Base-by-base conservation (phyloP, 257 asterid species). In the Eucommia ulmoides region DNA sequence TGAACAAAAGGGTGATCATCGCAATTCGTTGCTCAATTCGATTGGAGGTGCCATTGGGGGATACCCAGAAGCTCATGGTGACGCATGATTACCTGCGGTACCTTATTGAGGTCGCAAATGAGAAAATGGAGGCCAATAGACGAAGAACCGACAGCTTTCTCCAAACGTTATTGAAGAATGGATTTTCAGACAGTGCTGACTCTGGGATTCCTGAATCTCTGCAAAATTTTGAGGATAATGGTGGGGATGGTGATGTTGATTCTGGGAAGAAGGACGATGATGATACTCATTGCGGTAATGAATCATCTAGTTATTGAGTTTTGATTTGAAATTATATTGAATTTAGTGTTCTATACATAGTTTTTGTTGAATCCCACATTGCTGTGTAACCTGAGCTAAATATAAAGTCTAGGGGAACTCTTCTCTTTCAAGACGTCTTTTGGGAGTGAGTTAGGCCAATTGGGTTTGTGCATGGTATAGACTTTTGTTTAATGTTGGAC, bases 1-100 rank as follows among this genome's bases (percentile, higher is more conserved):
- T 65, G 50, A 77, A 81, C 42, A 89, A 83, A 74, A 75, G 98
- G 54, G 76, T 78, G 24, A 91, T 86, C 23, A 64, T 86, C 50
- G 89, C 89, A 2, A 71, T 91, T 21, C 65, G 96, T 56, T 83
- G 99, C 54, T 86, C 99, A 33, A 91, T 91, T 23, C 61, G 96
- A 22, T 19, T 91, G 78, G 99, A 91, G 66, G 96, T 81, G 26
- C 99, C 95, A 2, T 64, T 86, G 55, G 96, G 98, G 14, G 75
- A 65, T 52, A 56, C 62, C 1, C 61, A 60, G 33, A 81, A 59
- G 66, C 48, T 86, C 26, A 73, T 86, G 86, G 96, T 85, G 50
- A 59, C 81, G 1, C 55, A 68, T 1, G 94, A 86, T 73, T 83
- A 74, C 67, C 75, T 91, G 2, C 67, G 71, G 73, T 86, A 73